These are phyloP conservation scores for Neurospora tetrasperma DNA, from an alignment of 495 filamentous ascomycete species.

Conservation along the genomic window DNA sequence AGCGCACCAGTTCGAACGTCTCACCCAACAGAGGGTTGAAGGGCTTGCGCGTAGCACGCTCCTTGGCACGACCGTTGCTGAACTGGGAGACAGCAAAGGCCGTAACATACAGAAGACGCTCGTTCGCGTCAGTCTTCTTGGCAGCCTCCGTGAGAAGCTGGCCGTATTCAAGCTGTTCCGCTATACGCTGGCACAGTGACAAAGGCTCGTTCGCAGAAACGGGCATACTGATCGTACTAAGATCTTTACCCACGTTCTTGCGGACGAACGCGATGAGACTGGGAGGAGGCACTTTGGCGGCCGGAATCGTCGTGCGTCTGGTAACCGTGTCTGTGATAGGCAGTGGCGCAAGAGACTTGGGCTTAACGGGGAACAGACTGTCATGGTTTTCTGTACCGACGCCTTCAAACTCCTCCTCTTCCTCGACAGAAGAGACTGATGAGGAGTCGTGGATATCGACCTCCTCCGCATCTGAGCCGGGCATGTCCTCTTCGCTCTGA, in stretches of 20 bases:
- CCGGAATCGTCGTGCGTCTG: constrained; percentile 60
- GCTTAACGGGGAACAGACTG: constrained; percentile 57
- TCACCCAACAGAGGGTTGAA: constrained; percentile 98
- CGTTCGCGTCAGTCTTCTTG: constrained; percentile 43
- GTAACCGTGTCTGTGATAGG: constrained; percentile 53
- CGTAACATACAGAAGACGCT: constrained; percentile 72
- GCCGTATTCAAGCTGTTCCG: constrained; percentile 86
- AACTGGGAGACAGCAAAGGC: constrained; percentile 85
- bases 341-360: constrained; percentile 68
- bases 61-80: constrained; percentile 67
- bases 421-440: constrained; percentile 51
- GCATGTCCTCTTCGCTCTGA: constrained; percentile 48
- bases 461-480: constrained; percentile 45
- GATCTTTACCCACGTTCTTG: constrained; percentile 96
- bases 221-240: constrained; percentile 93
- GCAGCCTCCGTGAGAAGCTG: constrained; percentile 68
- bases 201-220: constrained; percentile 92
- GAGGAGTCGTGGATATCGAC: constrained; percentile 47
- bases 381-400: constrained; percentile 15
- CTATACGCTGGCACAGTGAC: constrained; percentile 74
- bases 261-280: constrained; percentile 88
- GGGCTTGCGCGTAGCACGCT: constrained; percentile 89
- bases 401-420: constrained; percentile 34
- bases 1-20: constrained; percentile 85
- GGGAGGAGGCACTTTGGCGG: constrained; percentile 67